Conservation (phyloP, 495 filamentous ascomycete genomes). For the Beverwykella pulmonaria region DNA sequence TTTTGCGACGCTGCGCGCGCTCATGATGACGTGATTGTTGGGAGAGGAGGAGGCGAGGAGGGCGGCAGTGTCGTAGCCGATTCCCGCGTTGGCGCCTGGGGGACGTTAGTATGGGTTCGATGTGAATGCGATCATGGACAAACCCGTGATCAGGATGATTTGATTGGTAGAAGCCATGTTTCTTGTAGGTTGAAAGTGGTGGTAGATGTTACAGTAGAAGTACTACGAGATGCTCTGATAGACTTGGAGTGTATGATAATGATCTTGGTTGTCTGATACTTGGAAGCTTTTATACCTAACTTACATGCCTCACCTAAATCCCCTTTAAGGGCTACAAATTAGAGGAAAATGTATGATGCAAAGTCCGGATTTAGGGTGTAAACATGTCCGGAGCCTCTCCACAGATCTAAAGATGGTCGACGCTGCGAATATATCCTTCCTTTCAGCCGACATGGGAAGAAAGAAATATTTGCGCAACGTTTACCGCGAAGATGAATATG, state of each 20-base stretch:
- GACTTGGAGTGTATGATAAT: not conserved
- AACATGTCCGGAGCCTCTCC: too few relatives aligned
- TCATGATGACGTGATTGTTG: conserved; percentile 47
- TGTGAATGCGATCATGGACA: not conserved
- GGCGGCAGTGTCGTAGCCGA: conserved; percentile 45
- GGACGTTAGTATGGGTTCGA: not conserved
- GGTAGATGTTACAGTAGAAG: not conserved
- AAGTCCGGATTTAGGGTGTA: too few relatives aligned
- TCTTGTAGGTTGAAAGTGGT: not conserved
- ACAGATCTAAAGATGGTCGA: too few relatives aligned
- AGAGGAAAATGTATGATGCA: too few relatives aligned
- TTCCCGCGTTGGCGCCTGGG: conserved; percentile 46
- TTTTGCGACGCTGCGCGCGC: conserved; percentile 42
- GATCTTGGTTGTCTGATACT: too few relatives aligned
- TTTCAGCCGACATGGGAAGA: too few relatives aligned
- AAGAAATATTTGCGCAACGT: too few relatives aligned
- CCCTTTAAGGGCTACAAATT: too few relatives aligned
- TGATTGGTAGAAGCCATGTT: conserved; percentile 18
- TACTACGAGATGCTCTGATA: not conserved
- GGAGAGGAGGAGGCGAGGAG: conserved; percentile 38
- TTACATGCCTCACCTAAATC: too few relatives aligned
- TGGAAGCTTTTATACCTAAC: too few relatives aligned
- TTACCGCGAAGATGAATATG: too few relatives aligned
- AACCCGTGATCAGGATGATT: conserved; percentile 31
- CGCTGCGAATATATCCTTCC: too few relatives aligned